Percentiles rank a stretch among this genome's conserved stretches.
Conservation (phyloP, 2,329 filamentous ascomycete genomes). For the Monilinia laxa region DNA sequence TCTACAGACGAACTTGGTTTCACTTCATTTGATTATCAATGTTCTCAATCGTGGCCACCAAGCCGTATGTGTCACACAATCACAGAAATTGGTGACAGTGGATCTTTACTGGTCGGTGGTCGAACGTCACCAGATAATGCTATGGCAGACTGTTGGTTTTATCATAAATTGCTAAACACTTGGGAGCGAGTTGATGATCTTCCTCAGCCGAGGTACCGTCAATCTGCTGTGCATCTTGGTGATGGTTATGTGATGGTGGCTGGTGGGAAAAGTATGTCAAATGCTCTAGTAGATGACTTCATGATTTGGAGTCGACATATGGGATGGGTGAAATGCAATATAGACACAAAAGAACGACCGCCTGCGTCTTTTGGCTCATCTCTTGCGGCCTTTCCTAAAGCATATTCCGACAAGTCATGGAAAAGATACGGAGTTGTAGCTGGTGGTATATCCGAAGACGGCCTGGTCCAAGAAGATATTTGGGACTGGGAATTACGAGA, state of each 20-base stretch:
- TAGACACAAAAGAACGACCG: conserved; percentile 22
- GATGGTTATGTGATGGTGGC: conserved; percentile 49
- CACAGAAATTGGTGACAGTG: conserved; percentile 59
- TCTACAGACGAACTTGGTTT: neutral
- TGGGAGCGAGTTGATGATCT: conserved; percentile 68
- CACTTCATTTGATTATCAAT: conserved; percentile 2
- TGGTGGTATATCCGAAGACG: conserved; percentile 60
- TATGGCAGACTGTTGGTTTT: conserved; percentile 74
- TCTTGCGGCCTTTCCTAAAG: conserved; percentile 26
- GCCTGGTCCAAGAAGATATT: conserved; percentile 11
- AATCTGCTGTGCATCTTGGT: conserved; percentile 59
- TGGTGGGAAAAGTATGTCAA: conserved; percentile 38
- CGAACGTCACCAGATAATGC: conserved; percentile 71
- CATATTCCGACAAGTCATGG: conserved; percentile 32
- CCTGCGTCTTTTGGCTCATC: conserved; percentile 32
- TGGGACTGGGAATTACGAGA: conserved; percentile 24
- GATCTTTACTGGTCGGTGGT: conserved; percentile 71
- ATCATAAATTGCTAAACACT: conserved; percentile 49
- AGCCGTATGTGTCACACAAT: conserved; percentile 73
- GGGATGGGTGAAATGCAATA: conserved; percentile 37
- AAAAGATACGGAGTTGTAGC: conserved; percentile 60
- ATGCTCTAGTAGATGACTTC: conserved; percentile 29
- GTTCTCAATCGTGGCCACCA: conserved; percentile 42
- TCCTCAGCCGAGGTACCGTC: conserved; percentile 72
- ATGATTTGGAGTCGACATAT: conserved; percentile 37